Conservation (phyloP, 176 grass and related monocot genomes). For the Zea mays region DNA sequence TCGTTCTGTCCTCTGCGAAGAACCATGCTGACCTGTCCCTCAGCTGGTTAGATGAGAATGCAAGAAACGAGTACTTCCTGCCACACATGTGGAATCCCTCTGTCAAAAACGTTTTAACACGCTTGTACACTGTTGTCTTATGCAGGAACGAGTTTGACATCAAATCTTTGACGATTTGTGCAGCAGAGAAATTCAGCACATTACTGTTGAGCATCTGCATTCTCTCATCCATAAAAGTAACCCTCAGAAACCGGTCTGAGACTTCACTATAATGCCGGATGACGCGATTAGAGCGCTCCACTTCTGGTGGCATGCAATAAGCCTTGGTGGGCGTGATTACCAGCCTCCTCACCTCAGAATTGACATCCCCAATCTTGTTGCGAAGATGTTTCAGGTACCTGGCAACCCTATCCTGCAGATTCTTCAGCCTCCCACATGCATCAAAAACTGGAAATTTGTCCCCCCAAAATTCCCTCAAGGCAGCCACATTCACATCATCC, state of each 20-base stretch:
- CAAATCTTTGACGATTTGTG: conserved; percentile 66
- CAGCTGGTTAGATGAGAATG: conserved; percentile 86
- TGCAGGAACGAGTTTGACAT: conserved; percentile 59
- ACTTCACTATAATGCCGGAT: conserved; percentile 62
- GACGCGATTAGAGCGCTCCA: conserved; percentile 76
- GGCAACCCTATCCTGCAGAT: conserved; percentile 36
- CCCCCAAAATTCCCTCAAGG: conserved; percentile 56
- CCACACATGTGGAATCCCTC: conserved; percentile 78
- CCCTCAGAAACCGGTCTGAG: conserved; percentile 78
- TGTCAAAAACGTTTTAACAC: conserved; percentile 53
- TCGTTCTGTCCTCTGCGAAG: conserved; percentile 70
- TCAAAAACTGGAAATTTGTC: conserved; percentile 46
- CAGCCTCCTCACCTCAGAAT: conserved; percentile 59
- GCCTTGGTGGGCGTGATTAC: conserved; percentile 78
- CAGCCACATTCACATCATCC: conserved; percentile 42
- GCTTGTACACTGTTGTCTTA: conserved; percentile 72
- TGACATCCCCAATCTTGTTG: conserved; percentile 30
- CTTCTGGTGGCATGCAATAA: conserved; percentile 74
- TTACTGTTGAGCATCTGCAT: conserved; percentile 64
- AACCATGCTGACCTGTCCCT: conserved; percentile 90
- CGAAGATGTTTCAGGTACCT: conserved; percentile 42
- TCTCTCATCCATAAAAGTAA: conserved; percentile 88
- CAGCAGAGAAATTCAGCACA: conserved; percentile 61
- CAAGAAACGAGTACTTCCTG: conserved; percentile 79
- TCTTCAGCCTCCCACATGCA: conserved; percentile 39